Evolutionary conservation across 306 rosid genomes (phyloP).

Genomic region (Cucumis hystrix): DNA sequence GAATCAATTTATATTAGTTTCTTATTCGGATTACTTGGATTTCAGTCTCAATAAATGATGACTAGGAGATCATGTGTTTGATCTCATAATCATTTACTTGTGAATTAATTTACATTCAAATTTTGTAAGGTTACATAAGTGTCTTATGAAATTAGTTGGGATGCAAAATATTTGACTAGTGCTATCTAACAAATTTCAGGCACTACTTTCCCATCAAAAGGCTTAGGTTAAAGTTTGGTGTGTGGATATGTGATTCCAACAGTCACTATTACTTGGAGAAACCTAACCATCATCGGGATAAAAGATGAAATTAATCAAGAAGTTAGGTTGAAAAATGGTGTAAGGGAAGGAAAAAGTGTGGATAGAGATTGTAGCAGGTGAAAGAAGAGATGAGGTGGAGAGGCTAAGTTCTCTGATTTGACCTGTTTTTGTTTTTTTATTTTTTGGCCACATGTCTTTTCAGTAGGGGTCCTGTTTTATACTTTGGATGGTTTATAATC

Average conservation of each 20-base stretch:
- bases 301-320: background rate
- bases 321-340: slow-evolving; percentile 4
- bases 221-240: slow-evolving; percentile 1
- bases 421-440: background rate
- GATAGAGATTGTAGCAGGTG: background rate
- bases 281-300: background rate
- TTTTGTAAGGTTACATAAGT: background rate
- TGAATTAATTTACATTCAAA: no score
- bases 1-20: background rate
- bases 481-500: slow-evolving; percentile 2
- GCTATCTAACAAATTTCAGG: background rate
- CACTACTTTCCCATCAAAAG: background rate
- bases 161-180: background rate
- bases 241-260: background rate
- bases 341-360: slow-evolving; percentile 1
- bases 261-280: background rate
- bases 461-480: background rate
- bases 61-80: no score
- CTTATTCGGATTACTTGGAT: background rate
- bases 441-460: slow-evolving; percentile 1
- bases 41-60: no score
- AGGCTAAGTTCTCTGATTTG: background rate
- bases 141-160: no score
- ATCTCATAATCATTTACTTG: no score
- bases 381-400: background rate